Conservation (phyloP, 2,329 filamentous ascomycete species). For the Rhynchosporium secalis region DNA sequence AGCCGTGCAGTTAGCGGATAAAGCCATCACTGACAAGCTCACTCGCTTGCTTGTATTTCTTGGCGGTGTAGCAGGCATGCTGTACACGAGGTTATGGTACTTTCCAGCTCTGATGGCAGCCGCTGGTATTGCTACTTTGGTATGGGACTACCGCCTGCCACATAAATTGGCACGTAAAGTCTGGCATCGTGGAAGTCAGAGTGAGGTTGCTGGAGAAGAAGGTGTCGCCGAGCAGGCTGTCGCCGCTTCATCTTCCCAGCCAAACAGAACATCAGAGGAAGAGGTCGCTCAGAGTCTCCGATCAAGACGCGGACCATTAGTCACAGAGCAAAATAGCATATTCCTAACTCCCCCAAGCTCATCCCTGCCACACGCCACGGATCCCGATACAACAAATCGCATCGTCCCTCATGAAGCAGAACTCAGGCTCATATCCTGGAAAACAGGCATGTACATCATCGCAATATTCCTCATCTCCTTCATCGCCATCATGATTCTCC, state of each 20-base stretch:
- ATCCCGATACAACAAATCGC: constrained; percentile 8
- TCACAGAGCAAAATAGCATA: neutral
- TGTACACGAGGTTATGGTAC: constrained; percentile 75
- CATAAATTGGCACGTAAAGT: constrained; percentile 34
- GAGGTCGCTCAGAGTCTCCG: neutral
- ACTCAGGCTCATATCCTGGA: constrained; percentile 17
- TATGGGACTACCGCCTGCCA: constrained; percentile 57
- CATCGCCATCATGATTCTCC: constrained; percentile 54
- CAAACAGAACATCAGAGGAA: neutral
- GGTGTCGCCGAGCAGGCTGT: neutral
- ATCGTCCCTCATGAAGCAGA: constrained; percentile 9
- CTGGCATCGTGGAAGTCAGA: neutral
- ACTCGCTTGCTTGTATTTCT: constrained; percentile 65
- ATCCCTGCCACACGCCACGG: no score
- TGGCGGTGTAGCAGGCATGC: constrained; percentile 62
- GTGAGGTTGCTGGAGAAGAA: neutral
- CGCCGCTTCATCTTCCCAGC: neutral
- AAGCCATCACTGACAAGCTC: constrained; percentile 65
- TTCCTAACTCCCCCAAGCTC: neutral
- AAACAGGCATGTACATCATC: constrained; percentile 17
- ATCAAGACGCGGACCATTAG: neutral
- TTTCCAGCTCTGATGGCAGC: constrained; percentile 64
- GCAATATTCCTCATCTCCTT: constrained; percentile 56
- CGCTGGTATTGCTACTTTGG: constrained; percentile 52
- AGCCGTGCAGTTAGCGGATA: constrained; percentile 65